Percentiles rank a stretch among this genome's conserved stretches.
These are phyloP conservation scores for Solanum commersonii DNA, from an alignment of 257 asterid genomes.

Conservation along the genomic window DNA sequence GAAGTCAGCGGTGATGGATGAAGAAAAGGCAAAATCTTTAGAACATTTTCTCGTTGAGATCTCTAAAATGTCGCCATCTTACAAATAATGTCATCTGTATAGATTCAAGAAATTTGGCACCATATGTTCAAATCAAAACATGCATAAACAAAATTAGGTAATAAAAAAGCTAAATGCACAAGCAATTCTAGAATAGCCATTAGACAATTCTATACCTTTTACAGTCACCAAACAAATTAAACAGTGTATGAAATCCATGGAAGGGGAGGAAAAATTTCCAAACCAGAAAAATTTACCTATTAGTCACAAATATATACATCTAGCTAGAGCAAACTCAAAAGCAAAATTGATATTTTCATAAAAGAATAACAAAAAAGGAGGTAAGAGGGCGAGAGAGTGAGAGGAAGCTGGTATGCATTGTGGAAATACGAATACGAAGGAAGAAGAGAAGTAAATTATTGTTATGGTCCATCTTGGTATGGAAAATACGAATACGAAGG, in stretches of 20 bases:
- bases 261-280: too few species aligned
- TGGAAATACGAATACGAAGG: not conserved
- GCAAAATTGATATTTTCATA: too few species aligned
- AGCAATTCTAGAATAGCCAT: not conserved
- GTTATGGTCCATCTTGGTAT: not conserved
- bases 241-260: too few species aligned
- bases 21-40: not conserved
- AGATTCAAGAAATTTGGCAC: not conserved
- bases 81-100: not conserved
- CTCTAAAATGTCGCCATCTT: not conserved
- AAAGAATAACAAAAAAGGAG: too few species aligned
- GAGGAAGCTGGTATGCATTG: too few species aligned
- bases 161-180: not conserved
- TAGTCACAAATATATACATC: too few species aligned
- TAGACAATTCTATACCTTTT: too few species aligned
- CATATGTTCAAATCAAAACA: not conserved
- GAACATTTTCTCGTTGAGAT: not conserved
- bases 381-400: too few species aligned
- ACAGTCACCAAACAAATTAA: too few species aligned
- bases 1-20: not conserved
- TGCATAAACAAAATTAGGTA: not conserved
- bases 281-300: too few species aligned
- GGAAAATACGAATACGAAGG: not conserved
- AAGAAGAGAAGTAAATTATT: not conserved
- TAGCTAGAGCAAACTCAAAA: too few species aligned